Conservation (phyloP, 495 filamentous ascomycete species). For the Penicillium robsamsonii region DNA sequence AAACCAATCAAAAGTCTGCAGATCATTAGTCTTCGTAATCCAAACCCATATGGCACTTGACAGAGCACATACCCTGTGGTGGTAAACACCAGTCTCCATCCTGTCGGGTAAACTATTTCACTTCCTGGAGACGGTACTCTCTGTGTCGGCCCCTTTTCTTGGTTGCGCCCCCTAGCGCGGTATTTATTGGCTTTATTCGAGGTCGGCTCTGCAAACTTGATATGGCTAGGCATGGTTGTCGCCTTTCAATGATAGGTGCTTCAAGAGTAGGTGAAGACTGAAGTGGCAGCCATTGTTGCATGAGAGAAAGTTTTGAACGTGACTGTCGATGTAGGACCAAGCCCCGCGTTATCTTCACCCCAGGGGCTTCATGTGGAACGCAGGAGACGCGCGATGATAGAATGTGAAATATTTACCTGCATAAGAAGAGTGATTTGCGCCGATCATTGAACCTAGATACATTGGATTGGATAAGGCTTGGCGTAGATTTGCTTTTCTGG, state of each 20-base stretch:
- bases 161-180: constrained; percentile 10
- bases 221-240: constrained; percentile 23
- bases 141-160: constrained; percentile 28
- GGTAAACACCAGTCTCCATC: constrained; percentile 46
- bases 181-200: constrained; percentile 8
- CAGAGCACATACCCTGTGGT: constrained; percentile 31
- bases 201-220: constrained; percentile 28
- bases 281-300: constrained; percentile 20
- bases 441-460: constrained; percentile 33
- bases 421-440: constrained; percentile 24
- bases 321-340: constrained; percentile 24
- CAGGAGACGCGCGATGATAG: constrained; percentile 33
- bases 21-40: background rate
- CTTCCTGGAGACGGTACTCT: constrained; percentile 26
- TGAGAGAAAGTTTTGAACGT: constrained; percentile 21
- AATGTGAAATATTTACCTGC: constrained; percentile 29
- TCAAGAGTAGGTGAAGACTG: constrained; percentile 19
- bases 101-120: constrained; percentile 38
- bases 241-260: constrained; percentile 14
- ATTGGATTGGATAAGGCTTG: constrained; percentile 21
- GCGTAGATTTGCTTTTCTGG: constrained; percentile 15
- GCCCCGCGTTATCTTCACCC: constrained; percentile 29
- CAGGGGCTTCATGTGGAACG: constrained; percentile 33
- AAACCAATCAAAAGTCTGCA: constrained; percentile 53
- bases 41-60: background rate